Evolutionary conservation across 805 yeast genomes (phyloP), one percentile per base, ranked within the genome.

Genomic region (Cyberlindnera lachancei): DNA sequence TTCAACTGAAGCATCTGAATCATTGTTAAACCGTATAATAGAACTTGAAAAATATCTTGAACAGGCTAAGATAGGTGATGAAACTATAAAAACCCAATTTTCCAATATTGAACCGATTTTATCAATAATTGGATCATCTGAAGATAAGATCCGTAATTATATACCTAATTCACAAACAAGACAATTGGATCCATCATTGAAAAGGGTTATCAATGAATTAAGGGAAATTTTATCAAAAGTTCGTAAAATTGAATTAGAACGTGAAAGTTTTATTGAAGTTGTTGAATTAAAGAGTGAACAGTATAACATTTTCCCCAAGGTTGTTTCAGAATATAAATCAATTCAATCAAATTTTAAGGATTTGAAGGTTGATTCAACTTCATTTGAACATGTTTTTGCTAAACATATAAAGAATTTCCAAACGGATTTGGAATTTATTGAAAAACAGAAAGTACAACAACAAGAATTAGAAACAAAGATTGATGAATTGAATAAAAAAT

Each of bases 1-100:
- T 0, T 71, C 87, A 1, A 43, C 48, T 9, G 66, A 53, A 4
- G 71, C 75, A 2, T 67, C 69, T 8, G 41, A 51, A 1, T 61
- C 56, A 2, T 52, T 70, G 4, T 41, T 56, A 28, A 53, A 55
- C 4, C 67, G 67, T 30, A 48, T 77, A 2, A 46, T 50, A 2
- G 66, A 66, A 15, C 59, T 79, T 49, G 63, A 62, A 20, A 50
- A 46, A 3, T 79, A 76, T 45, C 51, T 81, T 13, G 44, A 47
- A 1, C 74, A 73, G 39, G 92, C 94, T 1, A 55, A 58, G 18
- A 48, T 58, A 4, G 82, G 92, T 7, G 95, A 87, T 53, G 53
- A 53, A 4, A 58, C 68, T 3, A 70, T 84, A 0, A 44, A 53
- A 6, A 50, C 56, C 4, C 69, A 70, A 29, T 71, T 74, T 40